Percentiles rank a stretch among this genome's conserved stretches.
Evolutionary conservation across 2,329 filamentous ascomycete genomes (phyloP).

Genomic region (Hypoxylon sp.): DNA sequence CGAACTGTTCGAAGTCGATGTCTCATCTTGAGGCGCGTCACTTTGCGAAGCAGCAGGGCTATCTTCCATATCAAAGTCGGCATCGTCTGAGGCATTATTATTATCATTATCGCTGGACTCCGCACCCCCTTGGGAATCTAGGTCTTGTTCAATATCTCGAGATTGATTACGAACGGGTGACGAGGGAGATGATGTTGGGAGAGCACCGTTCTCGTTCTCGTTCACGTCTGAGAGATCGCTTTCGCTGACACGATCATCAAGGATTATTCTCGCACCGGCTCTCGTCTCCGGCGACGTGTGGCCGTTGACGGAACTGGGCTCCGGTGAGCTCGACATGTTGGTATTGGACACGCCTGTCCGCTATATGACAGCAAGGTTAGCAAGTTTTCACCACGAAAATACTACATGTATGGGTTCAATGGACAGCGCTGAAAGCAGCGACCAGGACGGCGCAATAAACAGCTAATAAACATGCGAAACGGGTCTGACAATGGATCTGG

Average conservation of each 20-base stretch:
- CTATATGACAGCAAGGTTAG: conserved; percentile 67
- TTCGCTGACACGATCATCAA: conserved; percentile 69
- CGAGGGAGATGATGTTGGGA: conserved; percentile 60
- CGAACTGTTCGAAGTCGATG: conserved; percentile 80
- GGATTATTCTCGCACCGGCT: conserved; percentile 57
- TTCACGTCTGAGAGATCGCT: conserved; percentile 83
- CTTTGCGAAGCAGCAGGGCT: conserved; percentile 66
- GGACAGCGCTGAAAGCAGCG: conserved; percentile 54
- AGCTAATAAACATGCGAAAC: conserved; percentile 56
- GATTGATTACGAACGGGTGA: conserved; percentile 57
- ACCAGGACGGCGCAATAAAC: conserved; percentile 52
- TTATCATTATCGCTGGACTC: conserved; percentile 64
- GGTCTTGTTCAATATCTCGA: conserved; percentile 56
- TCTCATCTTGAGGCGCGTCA: conserved; percentile 65
- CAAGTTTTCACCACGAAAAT: conserved; percentile 46
- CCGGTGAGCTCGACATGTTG: conserved; percentile 74
- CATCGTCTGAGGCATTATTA: conserved; percentile 74
- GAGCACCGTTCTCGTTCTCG: conserved; percentile 64
- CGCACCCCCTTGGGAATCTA: conserved; percentile 55
- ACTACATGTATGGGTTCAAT: conserved; percentile 44
- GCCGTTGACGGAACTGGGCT: conserved; percentile 76
- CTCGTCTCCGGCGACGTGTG: conserved; percentile 70
- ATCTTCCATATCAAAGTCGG: conserved; percentile 82
- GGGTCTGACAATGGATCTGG: conserved; percentile 54
- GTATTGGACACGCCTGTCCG: conserved; percentile 68